Conservation (phyloP, 2,329 filamentous ascomycete species). For the Pseudofabraea citricarpa region DNA sequence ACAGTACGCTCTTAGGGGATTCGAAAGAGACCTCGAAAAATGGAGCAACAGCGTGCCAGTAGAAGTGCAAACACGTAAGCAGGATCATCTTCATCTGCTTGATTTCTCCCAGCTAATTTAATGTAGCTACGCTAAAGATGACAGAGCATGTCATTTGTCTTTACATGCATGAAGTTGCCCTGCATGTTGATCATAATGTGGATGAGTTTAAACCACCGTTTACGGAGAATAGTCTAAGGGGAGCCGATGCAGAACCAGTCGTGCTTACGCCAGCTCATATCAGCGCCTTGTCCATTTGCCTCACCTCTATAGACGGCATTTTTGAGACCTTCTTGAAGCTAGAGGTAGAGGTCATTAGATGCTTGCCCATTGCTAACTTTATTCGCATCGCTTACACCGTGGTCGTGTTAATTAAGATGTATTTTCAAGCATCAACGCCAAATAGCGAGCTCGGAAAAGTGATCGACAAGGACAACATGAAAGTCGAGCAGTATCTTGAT, state of each 20-base stretch:
- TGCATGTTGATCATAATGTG: conserved; percentile 50
- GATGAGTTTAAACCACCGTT: conserved; percentile 41
- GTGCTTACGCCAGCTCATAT: conserved; percentile 36
- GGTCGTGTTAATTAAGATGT: conserved; percentile 56
- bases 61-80: conserved; percentile 28
- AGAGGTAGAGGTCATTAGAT: conserved; percentile 40
- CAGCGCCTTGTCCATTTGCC: conserved; percentile 45
- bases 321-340: conserved; percentile 47
- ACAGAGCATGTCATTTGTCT: conserved; percentile 48
- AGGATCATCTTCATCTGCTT: not conserved
- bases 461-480: conserved; percentile 63
- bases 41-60: conserved; percentile 39
- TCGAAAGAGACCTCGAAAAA: conserved; percentile 46
- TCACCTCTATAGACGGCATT: conserved; percentile 47
- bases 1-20: conserved; percentile 47
- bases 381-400: conserved; percentile 52
- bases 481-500: conserved; percentile 62
- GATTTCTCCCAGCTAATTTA: conserved; percentile 3
- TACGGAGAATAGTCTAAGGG: conserved; percentile 24
- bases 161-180: conserved; percentile 55
- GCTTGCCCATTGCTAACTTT: conserved; percentile 44
- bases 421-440: conserved; percentile 54
- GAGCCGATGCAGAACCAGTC: conserved; percentile 10
- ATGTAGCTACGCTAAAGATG: conserved; percentile 41
- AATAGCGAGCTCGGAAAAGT: conserved; percentile 65